Evolutionary conservation across 2,329 filamentous ascomycete genomes (phyloP), one percentile per base, ranked within the genome.

Genomic region (Aspergillus pseudoglaucus): DNA sequence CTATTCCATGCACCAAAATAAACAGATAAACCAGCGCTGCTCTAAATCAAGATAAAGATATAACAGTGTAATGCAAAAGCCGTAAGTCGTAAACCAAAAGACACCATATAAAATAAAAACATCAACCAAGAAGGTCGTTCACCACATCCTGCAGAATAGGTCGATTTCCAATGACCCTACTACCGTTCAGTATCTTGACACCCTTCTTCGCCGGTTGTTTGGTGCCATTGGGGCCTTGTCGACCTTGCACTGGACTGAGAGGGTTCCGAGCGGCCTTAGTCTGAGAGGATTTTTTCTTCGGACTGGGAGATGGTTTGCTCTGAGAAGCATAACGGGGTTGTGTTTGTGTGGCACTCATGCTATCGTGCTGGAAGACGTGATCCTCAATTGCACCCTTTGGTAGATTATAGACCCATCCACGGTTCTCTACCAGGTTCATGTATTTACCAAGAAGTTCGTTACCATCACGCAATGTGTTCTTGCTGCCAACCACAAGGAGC

Each of bases 401-500:
- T 44, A 97, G 64, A 56, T 95, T 80, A 56, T 89, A 84, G 14
- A 90, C 75, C 90, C 93, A 97, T n/a, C 79, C 73, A 45, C 80
- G 82, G 47, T 77, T 73, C 54, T 90, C 85, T 75, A 96, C 91
- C 37, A 97, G 70, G 2, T 73, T 70, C 6, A 97, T 78, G 60
- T 97, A 88, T 18, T 79, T 78, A 30, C 79, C 80, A 12, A 98
- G 75, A 70, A 97, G 83, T 57, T 90, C 87, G 56, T 88, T 84
- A 2, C 70, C 72, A 17, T 73, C 69, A 12, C 72, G 71, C n/a
- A 98, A 73, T 0, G 93, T 98, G 47, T 75, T 77, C 61, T 81
- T 81, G 66, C 88, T 94, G 8, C 93, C 93, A 0, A 98, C 69
- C 10, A 98, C 85, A 1, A 98, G 76, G 32, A 98, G 73, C 72